Evolutionary conservation across 2,329 filamentous ascomycete species (phyloP), one percentile per base, ranked within the genome.

Genomic region (Biscogniauxia marginata): DNA sequence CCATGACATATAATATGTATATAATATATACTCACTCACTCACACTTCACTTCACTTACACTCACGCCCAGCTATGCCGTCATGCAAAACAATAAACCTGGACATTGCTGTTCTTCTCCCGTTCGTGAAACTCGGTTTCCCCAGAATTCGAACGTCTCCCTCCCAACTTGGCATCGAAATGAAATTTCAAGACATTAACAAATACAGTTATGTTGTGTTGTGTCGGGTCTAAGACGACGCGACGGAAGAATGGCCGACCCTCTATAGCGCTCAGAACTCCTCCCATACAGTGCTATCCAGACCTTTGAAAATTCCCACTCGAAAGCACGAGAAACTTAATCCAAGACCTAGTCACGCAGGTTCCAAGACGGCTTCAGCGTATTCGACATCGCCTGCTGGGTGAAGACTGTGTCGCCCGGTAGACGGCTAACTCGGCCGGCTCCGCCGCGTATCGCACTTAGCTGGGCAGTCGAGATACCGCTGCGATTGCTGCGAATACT

Each of bases 401-500:
- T 92, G 62, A 92, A 93, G 56, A 96, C 90, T 46, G 87, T 84
- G 64, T 93, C 91, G 56, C 85, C 87, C 0, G 93, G 92, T 58
- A 97, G 82, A 50, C 90, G 86, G 70, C 90, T 95, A 62, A 97
- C 85, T 60, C 93, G 89, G 67, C 96, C 93, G 47, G 91, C 92
- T 62, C 93, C 93, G 55, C 78, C 83, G 62, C 92, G 89, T 66
- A 96, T 86, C 66, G 90, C 88, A 58, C 85, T 78, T 51, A 85
- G 76, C 68, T 92, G 84, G 51, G 81, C 75, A 3, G 84, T 80
- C 4, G 91, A 96, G 65, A 96, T 86, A 50, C 89, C 91, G 46
- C 86, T 91, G 50, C 85, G 83, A 76, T 90, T 91, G 73, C 90
- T 90, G 56, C 78, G 76, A 63, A 89, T 86, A 67, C 85, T 88